These are phyloP conservation scores for Papiliotrema laurentii DNA, from an alignment of 1,284 basidiomycete species.

Conservation along the genomic window DNA sequence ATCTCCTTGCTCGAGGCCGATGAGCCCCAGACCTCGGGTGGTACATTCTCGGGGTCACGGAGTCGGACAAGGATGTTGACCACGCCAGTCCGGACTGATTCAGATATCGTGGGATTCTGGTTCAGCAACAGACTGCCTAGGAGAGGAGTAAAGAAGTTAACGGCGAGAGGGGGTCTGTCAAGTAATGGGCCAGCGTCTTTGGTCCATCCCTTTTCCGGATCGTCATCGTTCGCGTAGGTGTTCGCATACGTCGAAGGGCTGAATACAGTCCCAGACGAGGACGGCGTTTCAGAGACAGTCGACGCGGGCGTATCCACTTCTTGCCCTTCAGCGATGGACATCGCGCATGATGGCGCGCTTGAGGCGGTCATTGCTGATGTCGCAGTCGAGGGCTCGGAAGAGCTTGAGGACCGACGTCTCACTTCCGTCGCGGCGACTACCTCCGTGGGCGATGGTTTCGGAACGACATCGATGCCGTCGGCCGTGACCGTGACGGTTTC, in stretches of 20 bases:
- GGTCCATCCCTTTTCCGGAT: slow-evolving; percentile 9
- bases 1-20: slow-evolving; percentile 9
- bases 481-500: slow-evolving; percentile 33
- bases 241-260: slow-evolving; percentile 18
- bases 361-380: slow-evolving; percentile 3
- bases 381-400: slow-evolving; percentile 19
- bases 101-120: slow-evolving; percentile 67
- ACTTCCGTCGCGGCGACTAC: background rate
- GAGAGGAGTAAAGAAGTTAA: slow-evolving; percentile 85
- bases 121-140: slow-evolving; percentile 83
- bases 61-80: slow-evolving; percentile 66
- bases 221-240: slow-evolving; percentile 15
- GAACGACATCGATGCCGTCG: slow-evolving; percentile 26
- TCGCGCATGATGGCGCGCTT: slow-evolving; percentile 7
- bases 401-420: slow-evolving; percentile 3
- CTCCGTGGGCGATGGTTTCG: background rate
- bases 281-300: slow-evolving; percentile 6
- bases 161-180: slow-evolving; percentile 58
- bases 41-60: slow-evolving; percentile 21
- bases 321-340: background rate
- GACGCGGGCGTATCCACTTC: slow-evolving; percentile 17
- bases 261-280: slow-evolving; percentile 17
- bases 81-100: slow-evolving; percentile 68
- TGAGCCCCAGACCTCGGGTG: slow-evolving; percentile 42
- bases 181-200: slow-evolving; percentile 19